Evolutionary conservation across 768 basidiomycete genomes (phyloP).

Genomic region (Termitomyces bulborhizus): DNA sequence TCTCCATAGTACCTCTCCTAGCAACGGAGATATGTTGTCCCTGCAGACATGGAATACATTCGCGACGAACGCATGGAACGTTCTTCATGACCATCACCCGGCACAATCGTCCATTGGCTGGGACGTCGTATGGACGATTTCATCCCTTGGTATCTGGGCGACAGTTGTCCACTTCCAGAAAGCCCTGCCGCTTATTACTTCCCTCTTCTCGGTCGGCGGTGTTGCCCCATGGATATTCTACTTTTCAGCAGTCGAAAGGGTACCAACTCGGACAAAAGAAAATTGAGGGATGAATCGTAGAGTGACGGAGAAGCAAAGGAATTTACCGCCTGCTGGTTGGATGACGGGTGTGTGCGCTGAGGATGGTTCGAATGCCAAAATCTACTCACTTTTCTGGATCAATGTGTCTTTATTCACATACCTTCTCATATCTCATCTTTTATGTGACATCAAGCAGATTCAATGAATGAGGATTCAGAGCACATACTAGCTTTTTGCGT

Average conservation of each 20-base stretch:
- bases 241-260: background rate
- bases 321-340: background rate
- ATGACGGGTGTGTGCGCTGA: background rate
- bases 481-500: too few species aligned
- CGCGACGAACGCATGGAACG: conserved; percentile 22
- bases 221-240: conserved; percentile 10
- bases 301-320: background rate
- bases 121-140: conserved; percentile 55
- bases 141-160: conserved; percentile 34
- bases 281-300: background rate
- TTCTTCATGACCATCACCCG: conserved; percentile 48
- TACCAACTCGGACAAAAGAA: background rate
- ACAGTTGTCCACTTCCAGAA: background rate
- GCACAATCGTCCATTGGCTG: conserved; percentile 61
- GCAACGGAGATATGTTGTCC: background rate
- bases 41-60: conserved; percentile 16
- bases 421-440: too few species aligned
- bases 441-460: too few species aligned
- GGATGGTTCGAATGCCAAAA: background rate
- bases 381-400: background rate
- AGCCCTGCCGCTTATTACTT: background rate
- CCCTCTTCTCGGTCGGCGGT: conserved; percentile 1
- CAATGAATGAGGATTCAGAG: too few species aligned
- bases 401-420: too few species aligned
- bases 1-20: background rate